Evolutionary conservation across 208 protist genomes (phyloP).

Genomic region (Wallacemonas rigidus): DNA sequence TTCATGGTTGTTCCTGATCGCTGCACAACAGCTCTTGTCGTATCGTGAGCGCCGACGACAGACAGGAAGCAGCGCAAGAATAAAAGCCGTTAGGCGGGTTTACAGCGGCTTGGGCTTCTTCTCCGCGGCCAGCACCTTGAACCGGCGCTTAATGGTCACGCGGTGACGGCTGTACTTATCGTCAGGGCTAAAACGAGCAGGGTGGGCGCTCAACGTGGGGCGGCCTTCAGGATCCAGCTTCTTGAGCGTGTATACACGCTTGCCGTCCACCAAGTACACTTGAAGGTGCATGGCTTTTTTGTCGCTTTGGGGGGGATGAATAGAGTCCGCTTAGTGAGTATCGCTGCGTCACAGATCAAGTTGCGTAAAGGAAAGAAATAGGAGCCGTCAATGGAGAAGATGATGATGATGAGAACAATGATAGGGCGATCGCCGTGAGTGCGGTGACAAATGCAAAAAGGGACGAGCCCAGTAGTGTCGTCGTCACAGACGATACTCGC

Average conservation of each 20-base stretch:
- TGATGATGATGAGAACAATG: too few relatives aligned
- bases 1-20: too few relatives aligned
- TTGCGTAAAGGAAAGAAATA: too few relatives aligned
- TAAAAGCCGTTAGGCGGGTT: neutral
- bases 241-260: constrained; percentile 92
- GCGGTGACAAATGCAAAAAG: too few relatives aligned
- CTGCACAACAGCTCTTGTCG: neutral
- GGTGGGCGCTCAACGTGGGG: constrained; percentile 90
- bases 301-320: neutral
- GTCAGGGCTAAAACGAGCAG: constrained; percentile 93
- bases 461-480: too few relatives aligned
- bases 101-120: constrained; percentile 78
- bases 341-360: too few relatives aligned
- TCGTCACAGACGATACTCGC: too few relatives aligned
- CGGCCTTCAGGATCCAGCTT: constrained; percentile 90
- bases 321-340: too few relatives aligned
- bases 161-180: constrained; percentile 93
- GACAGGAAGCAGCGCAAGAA: too few relatives aligned
- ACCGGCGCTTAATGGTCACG: constrained; percentile 91
- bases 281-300: constrained; percentile 67
- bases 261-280: constrained; percentile 81
- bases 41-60: neutral
- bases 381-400: too few relatives aligned
- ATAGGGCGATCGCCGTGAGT: too few relatives aligned
- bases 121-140: constrained; percentile 83